Base-by-base conservation (phyloP, 106 monocot species). In the Dioscorea zingiberensis region DNA sequence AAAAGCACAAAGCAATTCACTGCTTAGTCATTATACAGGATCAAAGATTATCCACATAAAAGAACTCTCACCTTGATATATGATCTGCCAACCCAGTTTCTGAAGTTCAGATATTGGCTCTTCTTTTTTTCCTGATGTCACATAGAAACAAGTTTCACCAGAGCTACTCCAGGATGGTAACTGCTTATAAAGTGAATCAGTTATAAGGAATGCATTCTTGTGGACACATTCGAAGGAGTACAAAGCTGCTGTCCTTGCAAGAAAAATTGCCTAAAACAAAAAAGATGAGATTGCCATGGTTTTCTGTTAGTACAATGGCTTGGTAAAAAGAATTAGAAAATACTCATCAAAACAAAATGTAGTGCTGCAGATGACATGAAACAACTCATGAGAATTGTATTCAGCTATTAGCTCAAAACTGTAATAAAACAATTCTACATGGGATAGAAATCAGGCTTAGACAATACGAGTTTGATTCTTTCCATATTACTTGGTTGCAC, bases 71-170 rank as follows among this genome's bases (percentile, higher is more conserved):
- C 74, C 64, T 69, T 62, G 64, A 61, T 59, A 45, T 49, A 80
- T 69, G 70, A 75, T 55, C 58, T 24, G 75, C 72, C 81, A 87
- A 25, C 70, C 73, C 13, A 45, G 18, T 67, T 59, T 76, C 23
- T 63, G 57, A 49, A 78, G 64, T 23, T 77, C 72, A 64, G 30
- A 47, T 51, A 77, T 68, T 22, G 79, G 13, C 23, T 55, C 47
- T 54, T 85, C 78, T 74, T 75, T 59, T 56, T 55, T 66, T 73
- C 23, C 60, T 18, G 80, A 78, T 74, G 81, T 77, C 57, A 69
- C 79, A 75, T 77, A 82, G 17, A 82, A 63, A 48, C 67, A 77
- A 70, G 23, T 60, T 28, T 75, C 77, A 58, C 55, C 69, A 24
- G 38, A 38, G 59, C 47, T 22, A 63, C 54, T 58, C 69, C 65